Conservation (phyloP, 2,329 filamentous ascomycete genomes). For the Scopulariopsis brevicaulis region DNA sequence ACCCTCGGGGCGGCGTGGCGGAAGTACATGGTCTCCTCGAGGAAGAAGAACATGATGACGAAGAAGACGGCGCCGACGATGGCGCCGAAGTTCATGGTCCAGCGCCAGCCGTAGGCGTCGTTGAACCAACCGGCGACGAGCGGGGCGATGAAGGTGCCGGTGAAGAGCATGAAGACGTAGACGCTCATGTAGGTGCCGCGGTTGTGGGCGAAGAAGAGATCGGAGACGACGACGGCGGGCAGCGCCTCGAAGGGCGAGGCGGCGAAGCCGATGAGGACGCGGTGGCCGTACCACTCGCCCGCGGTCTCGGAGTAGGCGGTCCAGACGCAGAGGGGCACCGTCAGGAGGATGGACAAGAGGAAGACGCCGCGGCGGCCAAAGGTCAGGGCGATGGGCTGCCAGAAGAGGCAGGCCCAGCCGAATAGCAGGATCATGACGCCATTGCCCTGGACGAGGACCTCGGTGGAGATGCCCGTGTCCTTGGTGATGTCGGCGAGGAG, state of each 20-base stretch:
- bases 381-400: slow-evolving; percentile 38
- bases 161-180: slow-evolving; percentile 30
- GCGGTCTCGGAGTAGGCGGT: slow-evolving; percentile 12
- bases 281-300: slow-evolving; percentile 15
- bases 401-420: slow-evolving; percentile 37
- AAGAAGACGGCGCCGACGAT: slow-evolving; percentile 37
- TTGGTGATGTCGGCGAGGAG: slow-evolving; percentile 27
- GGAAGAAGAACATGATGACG: slow-evolving; percentile 42
- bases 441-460: slow-evolving; percentile 33
- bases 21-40: slow-evolving; percentile 49
- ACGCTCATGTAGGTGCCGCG: slow-evolving; percentile 26
- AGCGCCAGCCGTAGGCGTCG: slow-evolving; percentile 34
- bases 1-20: slow-evolving; percentile 20
- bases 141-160: slow-evolving; percentile 32
- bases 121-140: slow-evolving; percentile 37
- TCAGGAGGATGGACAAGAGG: slow-evolving; percentile 23
- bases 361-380: slow-evolving; percentile 38
- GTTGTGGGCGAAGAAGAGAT: slow-evolving; percentile 30
- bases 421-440: slow-evolving; percentile 40
- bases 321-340: slow-evolving; percentile 16
- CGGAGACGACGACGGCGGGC: slow-evolving; percentile 18
- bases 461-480: slow-evolving; percentile 28
- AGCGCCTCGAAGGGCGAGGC: slow-evolving; percentile 18
- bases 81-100: slow-evolving; percentile 34
- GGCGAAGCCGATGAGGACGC: slow-evolving; percentile 16